Evolutionary conservation across 345 rosid species (phyloP).

Genomic region (Citrus australasica): DNA sequence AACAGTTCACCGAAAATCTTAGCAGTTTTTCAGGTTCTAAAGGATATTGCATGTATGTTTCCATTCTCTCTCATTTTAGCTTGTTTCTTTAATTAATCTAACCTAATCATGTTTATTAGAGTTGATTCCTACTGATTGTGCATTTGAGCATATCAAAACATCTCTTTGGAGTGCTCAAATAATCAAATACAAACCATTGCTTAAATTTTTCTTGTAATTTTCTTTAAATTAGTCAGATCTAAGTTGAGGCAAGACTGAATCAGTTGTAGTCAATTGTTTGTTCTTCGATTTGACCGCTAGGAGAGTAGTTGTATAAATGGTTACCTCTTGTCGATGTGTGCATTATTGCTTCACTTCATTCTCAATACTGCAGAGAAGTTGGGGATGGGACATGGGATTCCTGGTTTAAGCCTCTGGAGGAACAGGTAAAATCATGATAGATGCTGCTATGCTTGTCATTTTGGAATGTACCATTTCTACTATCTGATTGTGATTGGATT

Average conservation of each 20-base stretch:
- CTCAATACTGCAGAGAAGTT: slow-evolving; percentile 58
- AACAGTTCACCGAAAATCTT: slow-evolving; percentile 66
- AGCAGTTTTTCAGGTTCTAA: slow-evolving; percentile 56
- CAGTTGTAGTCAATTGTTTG: neutral
- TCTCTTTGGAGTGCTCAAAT: neutral
- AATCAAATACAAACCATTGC: too few species aligned
- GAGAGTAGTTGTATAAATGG: neutral
- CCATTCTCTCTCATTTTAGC: slow-evolving; percentile 8
- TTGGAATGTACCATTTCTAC: neutral
- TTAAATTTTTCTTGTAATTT: neutral
- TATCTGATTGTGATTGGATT: neutral
- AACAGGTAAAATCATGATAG: slow-evolving; percentile 46
- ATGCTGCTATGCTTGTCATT: neutral
- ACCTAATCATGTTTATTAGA: neutral
- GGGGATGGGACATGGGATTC: slow-evolving; percentile 84
- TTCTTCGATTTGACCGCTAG: neutral
- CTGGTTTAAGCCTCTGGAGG: slow-evolving; percentile 81
- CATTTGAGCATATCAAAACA: neutral
- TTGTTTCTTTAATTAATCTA: neutral
- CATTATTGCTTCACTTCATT: slow-evolving; percentile 5
- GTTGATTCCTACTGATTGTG: neutral
- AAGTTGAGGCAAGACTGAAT: neutral
- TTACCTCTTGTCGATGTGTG: neutral
- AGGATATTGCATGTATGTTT: slow-evolving; percentile 75
- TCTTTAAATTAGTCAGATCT: neutral